phyloP scores from a whole-genome alignment of 768 basidiomycete species.

The Trametes gibbosa region DNA sequence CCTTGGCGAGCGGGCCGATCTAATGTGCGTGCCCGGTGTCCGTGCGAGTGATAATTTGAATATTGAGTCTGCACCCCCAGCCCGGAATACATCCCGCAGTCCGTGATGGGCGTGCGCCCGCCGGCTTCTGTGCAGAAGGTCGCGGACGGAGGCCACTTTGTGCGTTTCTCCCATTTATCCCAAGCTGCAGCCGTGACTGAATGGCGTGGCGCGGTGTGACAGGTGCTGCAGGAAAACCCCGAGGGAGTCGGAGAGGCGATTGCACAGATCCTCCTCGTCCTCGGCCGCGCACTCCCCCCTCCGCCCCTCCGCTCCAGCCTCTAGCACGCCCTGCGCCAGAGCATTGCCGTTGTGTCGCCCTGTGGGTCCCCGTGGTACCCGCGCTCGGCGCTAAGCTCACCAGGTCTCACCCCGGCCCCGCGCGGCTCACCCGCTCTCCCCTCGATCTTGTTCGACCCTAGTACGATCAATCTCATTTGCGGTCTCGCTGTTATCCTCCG shows the following conservation, averaged over 20 bases:
- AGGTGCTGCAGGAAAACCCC: conserved; percentile 13
- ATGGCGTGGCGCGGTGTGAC: background rate
- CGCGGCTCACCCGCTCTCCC: too few species aligned
- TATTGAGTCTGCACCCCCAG: too few species aligned
- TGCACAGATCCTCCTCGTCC: conserved; percentile 1
- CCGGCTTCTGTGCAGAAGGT: background rate
- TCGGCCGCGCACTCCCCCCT: background rate
- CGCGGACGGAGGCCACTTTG: conserved; percentile 5
- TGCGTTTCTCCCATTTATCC: background rate
- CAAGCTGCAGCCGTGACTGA: background rate
- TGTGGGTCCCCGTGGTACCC: too few species aligned
- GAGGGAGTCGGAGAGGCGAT: background rate
- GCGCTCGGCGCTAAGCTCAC: too few species aligned
- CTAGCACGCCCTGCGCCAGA: too few species aligned
- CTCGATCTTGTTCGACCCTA: too few species aligned
- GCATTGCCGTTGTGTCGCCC: too few species aligned
- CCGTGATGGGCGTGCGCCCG: background rate
- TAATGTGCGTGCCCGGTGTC: conserved; percentile 7
- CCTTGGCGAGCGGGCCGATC: conserved; percentile 10
- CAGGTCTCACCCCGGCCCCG: too few species aligned
- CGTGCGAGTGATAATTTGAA: too few species aligned
- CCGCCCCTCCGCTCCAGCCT: too few species aligned
- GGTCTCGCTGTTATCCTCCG: too few species aligned
- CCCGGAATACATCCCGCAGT: background rate
- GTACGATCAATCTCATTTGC: too few species aligned